A percentile compares a stretch with the other conserved stretches of the same genome.
Conservation (phyloP, 2,329 filamentous ascomycete species). For the Lachnellula willkommii region DNA sequence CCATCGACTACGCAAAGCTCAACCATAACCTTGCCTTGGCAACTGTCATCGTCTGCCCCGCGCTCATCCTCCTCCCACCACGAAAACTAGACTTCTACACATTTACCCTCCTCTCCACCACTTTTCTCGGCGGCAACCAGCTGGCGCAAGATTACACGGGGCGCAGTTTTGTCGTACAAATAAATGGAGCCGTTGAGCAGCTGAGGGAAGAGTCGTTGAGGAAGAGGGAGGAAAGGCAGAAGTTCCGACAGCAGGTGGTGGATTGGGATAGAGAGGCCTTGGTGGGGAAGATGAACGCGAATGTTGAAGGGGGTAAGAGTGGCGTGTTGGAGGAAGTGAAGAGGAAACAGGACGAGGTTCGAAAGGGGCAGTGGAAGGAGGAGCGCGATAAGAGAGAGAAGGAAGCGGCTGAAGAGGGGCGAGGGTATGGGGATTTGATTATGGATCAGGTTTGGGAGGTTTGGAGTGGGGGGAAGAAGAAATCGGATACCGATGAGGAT, state of each 20-base stretch:
- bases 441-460: slow-evolving; percentile 41
- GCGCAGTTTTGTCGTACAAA: slow-evolving; percentile 16
- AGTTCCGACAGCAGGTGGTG: background rate
- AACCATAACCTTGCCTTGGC: slow-evolving; percentile 15
- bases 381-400: slow-evolving; percentile 25
- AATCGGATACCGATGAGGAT: slow-evolving; percentile 20
- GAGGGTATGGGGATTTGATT: slow-evolving; percentile 36
- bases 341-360: slow-evolving; percentile 30
- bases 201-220: background rate
- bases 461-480: slow-evolving; percentile 39
- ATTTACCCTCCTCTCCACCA: slow-evolving; percentile 43
- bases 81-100: slow-evolving; percentile 59
- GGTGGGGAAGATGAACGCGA: background rate
- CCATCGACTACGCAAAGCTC: background rate
- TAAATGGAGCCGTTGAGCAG: background rate
- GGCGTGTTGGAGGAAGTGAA: slow-evolving; percentile 1
- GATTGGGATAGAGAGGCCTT: background rate
- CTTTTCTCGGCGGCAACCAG: slow-evolving; percentile 27
- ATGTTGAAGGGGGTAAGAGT: background rate
- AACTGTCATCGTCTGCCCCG: slow-evolving; percentile 47
- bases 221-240: background rate
- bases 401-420: slow-evolving; percentile 27
- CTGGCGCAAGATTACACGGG: slow-evolving; percentile 28
- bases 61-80: slow-evolving; percentile 51
- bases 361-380: slow-evolving; percentile 33